These are phyloP conservation scores for Artemisia argyi DNA, from an alignment of 129 eudicot genomes.

Conservation along the genomic window DNA sequence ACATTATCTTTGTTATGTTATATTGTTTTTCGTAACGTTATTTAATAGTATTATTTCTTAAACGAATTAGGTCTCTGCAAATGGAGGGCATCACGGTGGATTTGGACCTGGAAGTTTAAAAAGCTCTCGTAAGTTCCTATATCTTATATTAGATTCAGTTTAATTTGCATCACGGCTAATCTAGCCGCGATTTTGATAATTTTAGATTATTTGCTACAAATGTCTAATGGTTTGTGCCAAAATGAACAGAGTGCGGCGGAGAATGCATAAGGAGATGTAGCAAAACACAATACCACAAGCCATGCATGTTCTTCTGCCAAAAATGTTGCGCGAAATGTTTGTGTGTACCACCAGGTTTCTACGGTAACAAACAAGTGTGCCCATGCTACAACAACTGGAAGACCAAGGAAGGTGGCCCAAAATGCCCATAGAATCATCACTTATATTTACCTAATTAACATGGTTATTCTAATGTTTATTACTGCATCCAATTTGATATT, in stretches of 20 bases:
- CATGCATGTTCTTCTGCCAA: conserved; percentile 87
- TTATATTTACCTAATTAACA: background rate
- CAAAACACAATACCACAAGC: conserved; percentile 76
- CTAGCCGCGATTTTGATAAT: background rate
- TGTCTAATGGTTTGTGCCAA: conserved; percentile 1
- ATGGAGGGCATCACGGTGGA: conserved; percentile 33
- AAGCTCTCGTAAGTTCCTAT: conserved; percentile 60
- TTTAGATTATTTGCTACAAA: background rate
- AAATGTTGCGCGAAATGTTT: conserved; percentile 78
- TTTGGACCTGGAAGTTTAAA: conserved; percentile 72
- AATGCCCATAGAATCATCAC: conserved; percentile 56
- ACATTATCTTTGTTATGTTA: no score
- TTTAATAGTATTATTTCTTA: background rate
- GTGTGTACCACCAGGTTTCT: conserved; percentile 82
- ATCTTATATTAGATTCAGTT: conserved; percentile 2
- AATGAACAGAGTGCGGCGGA: conserved; percentile 68
- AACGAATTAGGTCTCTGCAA: conserved; percentile 28
- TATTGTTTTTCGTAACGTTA: background rate
- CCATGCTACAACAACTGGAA: conserved; percentile 98
- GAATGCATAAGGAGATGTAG: conserved; percentile 78
- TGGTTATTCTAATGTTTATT: background rate
- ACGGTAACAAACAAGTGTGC: conserved; percentile 80
- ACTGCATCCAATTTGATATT: conserved; percentile 3
- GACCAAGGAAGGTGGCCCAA: conserved; percentile 88
- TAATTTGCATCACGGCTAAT: background rate